Percentiles rank a stretch among this genome's conserved stretches.
Evolutionary conservation across 768 basidiomycete genomes (phyloP).

Genomic region (Psilocybe sp.): DNA sequence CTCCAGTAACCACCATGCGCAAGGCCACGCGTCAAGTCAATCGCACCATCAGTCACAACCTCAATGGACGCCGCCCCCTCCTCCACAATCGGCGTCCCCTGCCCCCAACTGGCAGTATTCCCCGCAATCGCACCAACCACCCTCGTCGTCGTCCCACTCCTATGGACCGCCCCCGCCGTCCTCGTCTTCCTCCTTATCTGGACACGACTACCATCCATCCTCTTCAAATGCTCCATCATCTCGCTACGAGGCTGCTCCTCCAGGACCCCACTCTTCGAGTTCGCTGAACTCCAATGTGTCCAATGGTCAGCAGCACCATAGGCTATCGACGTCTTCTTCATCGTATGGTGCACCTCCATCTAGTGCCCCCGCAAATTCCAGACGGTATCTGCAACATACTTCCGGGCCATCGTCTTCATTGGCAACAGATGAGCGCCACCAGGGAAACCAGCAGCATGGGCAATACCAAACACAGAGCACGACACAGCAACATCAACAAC

Average conservation of each 20-base stretch:
- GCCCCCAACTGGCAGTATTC: conserved; percentile 12
- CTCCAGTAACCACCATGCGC: conserved; percentile 4
- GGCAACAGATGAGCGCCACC: conserved; percentile 10
- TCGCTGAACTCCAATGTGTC: background rate
- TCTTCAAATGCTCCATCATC: conserved; percentile 8
- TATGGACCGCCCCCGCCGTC: conserved; percentile 19
- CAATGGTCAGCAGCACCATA: background rate
- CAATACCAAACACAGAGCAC: background rate
- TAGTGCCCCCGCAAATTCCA: conserved; percentile 2
- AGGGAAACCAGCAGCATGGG: background rate
- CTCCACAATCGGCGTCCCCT: conserved; percentile 11
- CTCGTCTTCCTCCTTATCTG: conserved; percentile 18
- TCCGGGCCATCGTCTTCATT: conserved; percentile 9
- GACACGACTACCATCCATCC: conserved; percentile 14
- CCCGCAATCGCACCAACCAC: conserved; percentile 12
- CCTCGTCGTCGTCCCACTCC: conserved; percentile 14
- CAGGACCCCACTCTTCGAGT: conserved; percentile 2
- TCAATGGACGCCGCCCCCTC: conserved; percentile 16
- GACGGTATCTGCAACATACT: conserved; percentile 5
- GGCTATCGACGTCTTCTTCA: conserved; percentile 1
- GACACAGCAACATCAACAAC: conserved; percentile 13
- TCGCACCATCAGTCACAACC: conserved; percentile 13
- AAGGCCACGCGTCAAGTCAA: conserved; percentile 5
- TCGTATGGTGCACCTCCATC: background rate
- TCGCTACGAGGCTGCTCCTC: conserved; percentile 3